These are phyloP conservation scores for Phalaenopsis aphrodite DNA, from an alignment of 106 monocot species.

Conservation along the genomic window DNA sequence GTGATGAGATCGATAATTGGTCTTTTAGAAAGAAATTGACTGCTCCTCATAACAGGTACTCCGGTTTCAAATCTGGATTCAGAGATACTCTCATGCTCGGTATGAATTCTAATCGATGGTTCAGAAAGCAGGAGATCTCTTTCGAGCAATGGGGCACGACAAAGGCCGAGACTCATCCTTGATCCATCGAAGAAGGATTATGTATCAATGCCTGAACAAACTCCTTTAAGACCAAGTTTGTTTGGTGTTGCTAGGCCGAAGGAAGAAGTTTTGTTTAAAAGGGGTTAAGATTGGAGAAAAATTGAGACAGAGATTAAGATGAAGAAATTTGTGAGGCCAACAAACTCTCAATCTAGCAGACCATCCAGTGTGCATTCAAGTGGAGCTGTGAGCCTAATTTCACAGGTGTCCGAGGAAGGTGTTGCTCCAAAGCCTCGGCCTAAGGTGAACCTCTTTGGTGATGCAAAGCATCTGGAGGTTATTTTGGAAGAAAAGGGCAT, in stretches of 20 bases:
- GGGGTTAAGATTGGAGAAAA: slow-evolving; percentile 60
- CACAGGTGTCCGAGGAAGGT: slow-evolving; percentile 8
- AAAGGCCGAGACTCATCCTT: slow-evolving; percentile 45
- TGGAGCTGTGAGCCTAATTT: slow-evolving; percentile 26
- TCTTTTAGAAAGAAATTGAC: slow-evolving; percentile 29
- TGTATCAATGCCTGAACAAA: slow-evolving; percentile 3
- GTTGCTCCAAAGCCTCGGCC: slow-evolving; percentile 22
- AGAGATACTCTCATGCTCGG: slow-evolving; percentile 10
- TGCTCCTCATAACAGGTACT: background rate
- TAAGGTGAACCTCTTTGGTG: slow-evolving; percentile 72
- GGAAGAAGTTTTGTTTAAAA: slow-evolving; percentile 49
- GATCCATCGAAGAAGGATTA: slow-evolving; percentile 31
- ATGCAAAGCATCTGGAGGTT: slow-evolving; percentile 65
- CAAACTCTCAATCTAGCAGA: slow-evolving; percentile 55
- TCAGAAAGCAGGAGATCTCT: slow-evolving; percentile 4
- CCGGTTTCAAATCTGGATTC: slow-evolving; percentile 40
- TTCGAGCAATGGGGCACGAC: slow-evolving; percentile 24
- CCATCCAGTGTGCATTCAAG: slow-evolving; percentile 57
- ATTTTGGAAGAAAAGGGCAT: slow-evolving; percentile 51
- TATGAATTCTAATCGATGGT: slow-evolving; percentile 45
- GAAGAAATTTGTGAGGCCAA: slow-evolving; percentile 36
- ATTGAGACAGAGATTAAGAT: slow-evolving; percentile 42
- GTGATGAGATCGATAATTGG: slow-evolving; percentile 52
- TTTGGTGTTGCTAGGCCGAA: slow-evolving; percentile 53
- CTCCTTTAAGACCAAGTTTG: slow-evolving; percentile 25